Evolutionary conservation across 176 grass and related monocot genomes (phyloP).

Genomic region (Aegilops umbellulata): DNA sequence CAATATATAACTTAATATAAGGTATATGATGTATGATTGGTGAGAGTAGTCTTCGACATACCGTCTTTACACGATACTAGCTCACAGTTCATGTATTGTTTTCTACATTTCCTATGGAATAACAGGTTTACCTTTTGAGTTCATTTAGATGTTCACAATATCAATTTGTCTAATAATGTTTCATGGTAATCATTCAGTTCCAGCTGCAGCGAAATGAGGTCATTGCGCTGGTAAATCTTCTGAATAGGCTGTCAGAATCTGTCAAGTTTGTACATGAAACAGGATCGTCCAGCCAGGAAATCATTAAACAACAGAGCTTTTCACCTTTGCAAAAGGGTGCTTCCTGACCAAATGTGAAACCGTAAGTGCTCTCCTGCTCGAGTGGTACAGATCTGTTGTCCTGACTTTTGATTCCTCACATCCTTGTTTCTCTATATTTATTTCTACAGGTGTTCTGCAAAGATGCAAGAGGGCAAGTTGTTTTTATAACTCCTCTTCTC

Average conservation of each 20-base stretch:
- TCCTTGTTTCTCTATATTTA: neutral
- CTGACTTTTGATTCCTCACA: neutral
- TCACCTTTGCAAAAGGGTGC: constrained; percentile 28
- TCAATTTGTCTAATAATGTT: constrained; percentile 7
- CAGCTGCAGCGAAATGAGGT: constrained; percentile 98
- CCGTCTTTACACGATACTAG: neutral
- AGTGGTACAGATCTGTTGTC: neutral
- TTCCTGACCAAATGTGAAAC: constrained; percentile 32
- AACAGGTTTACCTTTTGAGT: neutral
- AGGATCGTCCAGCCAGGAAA: constrained; percentile 55
- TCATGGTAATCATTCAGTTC: constrained; percentile 44
- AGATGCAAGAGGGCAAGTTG: constrained; percentile 13
- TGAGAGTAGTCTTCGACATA: neutral
- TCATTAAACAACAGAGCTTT: constrained; percentile 43
- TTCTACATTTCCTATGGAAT: neutral
- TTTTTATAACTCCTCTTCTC: neutral
- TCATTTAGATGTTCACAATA: neutral
- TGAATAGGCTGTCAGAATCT: constrained; percentile 92
- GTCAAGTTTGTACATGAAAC: constrained; percentile 91
- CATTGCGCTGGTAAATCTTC: constrained; percentile 85
- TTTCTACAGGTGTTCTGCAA: constrained; percentile 17
- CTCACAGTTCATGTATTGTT: neutral
- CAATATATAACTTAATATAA: neutral
- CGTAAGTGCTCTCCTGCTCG: neutral
- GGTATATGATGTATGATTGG: neutral